Percentiles rank a stretch among this genome's conserved stretches.
These are phyloP conservation scores for Usnea hakonensis DNA, from an alignment of 495 filamentous ascomycete genomes.

Conservation along the genomic window DNA sequence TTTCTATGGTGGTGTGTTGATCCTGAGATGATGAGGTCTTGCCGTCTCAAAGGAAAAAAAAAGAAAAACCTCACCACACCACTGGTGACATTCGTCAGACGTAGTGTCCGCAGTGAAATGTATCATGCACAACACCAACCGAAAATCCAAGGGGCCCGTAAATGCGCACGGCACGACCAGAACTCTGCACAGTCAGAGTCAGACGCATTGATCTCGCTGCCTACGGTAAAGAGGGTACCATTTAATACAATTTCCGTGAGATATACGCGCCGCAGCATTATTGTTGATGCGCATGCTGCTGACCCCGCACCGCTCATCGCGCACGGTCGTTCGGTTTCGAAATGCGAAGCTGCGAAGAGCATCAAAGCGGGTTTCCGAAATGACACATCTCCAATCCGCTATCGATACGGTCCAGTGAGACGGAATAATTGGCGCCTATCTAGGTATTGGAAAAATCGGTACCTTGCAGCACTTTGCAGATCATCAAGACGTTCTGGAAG, in stretches of 20 bases:
- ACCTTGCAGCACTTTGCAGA: constrained; percentile 14
- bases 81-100: no score
- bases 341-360: constrained; percentile 4
- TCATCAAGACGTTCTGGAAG: constrained; percentile 5
- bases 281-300: constrained; percentile 19
- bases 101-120: background rate
- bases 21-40: no score
- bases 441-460: constrained; percentile 7
- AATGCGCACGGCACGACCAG: background rate
- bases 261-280: constrained; percentile 24
- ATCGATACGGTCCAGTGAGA: constrained; percentile 10
- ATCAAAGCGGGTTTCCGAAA: constrained; percentile 16
- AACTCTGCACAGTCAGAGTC: background rate
- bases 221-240: background rate
- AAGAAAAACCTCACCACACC: background rate
- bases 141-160: background rate
- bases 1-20: constrained; percentile 17
- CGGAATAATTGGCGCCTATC: constrained; percentile 12
- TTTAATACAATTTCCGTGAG: background rate
- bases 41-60: no score
- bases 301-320: constrained; percentile 24
- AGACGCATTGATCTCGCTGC: background rate
- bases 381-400: constrained; percentile 5
- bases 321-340: constrained; percentile 17
- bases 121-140: background rate